Evolutionary conservation across 2,329 filamentous ascomycete genomes (phyloP).

Genomic region (Colletotrichum eleusines): DNA sequence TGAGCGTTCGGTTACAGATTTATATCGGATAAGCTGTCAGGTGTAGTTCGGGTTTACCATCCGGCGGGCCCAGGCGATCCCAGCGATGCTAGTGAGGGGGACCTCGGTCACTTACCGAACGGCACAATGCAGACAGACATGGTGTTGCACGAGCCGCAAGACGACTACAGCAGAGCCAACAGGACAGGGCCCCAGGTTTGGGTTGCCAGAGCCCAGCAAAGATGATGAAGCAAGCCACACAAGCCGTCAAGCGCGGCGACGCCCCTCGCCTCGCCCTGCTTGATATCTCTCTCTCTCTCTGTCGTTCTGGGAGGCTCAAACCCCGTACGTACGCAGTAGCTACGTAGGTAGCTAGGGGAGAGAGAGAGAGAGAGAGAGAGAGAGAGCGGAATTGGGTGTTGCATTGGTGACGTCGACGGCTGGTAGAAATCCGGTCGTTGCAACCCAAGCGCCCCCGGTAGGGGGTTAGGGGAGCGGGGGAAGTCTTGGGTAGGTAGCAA

Average conservation of each 20-base stretch:
- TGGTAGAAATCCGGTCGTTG: slow-evolving; percentile 26
- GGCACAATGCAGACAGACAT: neutral
- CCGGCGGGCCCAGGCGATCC: neutral
- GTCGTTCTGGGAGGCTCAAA: neutral
- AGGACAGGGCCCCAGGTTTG: neutral
- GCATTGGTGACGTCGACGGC: slow-evolving; percentile 32
- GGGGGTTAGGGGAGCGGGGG: no score
- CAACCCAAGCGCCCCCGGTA: neutral
- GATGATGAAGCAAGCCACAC: no score
- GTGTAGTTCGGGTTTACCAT: no score
- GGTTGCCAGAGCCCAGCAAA: neutral
- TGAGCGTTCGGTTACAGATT: fast-evolving
- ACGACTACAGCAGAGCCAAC: neutral
- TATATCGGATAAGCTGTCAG: no score
- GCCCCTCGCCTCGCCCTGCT: no score
- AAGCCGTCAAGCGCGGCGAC: neutral
- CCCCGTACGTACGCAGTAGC: no score
- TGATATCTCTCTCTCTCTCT: no score
- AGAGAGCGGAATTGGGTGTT: neutral
- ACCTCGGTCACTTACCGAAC: neutral
- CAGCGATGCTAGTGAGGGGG: neutral
- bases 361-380: no score
- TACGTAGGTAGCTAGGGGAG: no score
- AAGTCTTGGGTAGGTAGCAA: no score
- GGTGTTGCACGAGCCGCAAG: neutral